Evolutionary conservation across 352 stramenopile genomes (phyloP).

Genomic region (Phytopythium vexans): DNA sequence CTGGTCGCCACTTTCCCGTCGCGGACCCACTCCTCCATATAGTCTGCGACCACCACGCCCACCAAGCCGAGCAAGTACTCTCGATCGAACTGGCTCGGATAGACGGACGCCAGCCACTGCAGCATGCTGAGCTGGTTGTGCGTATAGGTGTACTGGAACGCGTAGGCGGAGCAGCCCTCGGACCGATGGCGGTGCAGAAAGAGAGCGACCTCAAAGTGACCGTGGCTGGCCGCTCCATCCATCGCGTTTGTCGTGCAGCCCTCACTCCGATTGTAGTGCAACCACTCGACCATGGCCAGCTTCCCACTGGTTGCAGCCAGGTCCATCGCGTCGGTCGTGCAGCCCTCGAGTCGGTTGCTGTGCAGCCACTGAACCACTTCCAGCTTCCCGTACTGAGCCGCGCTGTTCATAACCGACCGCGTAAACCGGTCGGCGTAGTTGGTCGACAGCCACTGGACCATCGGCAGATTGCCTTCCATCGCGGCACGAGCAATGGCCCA

Average conservation of each 20-base stretch:
- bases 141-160: constrained; percentile 3
- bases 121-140: no score
- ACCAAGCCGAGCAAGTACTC: no score
- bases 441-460: constrained; percentile 22
- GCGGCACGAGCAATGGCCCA: constrained; percentile 25
- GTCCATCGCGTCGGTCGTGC: constrained; percentile 19
- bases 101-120: no score
- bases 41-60: no score
- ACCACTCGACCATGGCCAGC: constrained; percentile 20
- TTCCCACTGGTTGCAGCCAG: constrained; percentile 13
- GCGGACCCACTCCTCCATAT: no score
- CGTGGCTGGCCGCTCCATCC: constrained; percentile 17
- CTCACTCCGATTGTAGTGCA: constrained; percentile 17
- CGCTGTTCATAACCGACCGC: constrained; percentile 24
- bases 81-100: no score
- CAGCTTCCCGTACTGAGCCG: constrained; percentile 19
- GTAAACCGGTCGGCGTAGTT: constrained; percentile 21
- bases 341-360: constrained; percentile 17
- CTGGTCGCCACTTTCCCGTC: no score
- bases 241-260: constrained; percentile 22
- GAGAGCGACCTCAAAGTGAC: constrained; percentile 14
- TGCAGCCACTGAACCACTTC: constrained; percentile 25
- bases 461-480: constrained; percentile 18
- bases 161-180: constrained; percentile 16
- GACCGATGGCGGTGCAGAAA: constrained; percentile 18